Evolutionary conservation across 2,329 filamentous ascomycete genomes (phyloP), one percentile per base, ranked within the genome.

Genomic region (Ophiostoma australiae): DNA sequence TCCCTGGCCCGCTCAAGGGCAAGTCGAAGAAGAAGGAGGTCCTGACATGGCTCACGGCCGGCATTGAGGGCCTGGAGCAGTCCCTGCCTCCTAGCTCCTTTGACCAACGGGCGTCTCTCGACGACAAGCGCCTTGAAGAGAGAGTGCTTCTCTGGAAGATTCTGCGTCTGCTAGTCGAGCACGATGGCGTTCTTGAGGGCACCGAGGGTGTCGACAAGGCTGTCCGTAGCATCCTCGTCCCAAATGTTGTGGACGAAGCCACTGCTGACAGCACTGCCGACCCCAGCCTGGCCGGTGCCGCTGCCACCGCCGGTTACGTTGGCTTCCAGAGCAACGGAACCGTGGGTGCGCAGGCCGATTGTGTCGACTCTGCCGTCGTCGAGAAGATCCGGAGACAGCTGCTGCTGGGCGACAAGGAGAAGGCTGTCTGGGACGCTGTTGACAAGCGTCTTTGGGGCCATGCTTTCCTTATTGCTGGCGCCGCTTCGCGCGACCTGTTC

Each of bases 21-120:
- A 98, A 97, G 78, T 89, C 90, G 1, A 98, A 97, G 84, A 99
- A 99, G 84, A 99, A 98, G 82, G 94, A 99, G 70, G 87, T 93
- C 0, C 76, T 94, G 63, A 80, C 87, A 1, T 99, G 96, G 95
- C 83, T 99, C 65, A 86, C 85, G 4, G 83, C 86, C 72, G 92
- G 90, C 69, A 94, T 98, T 71, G 89, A 92, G 52, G 82, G 82
- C 0, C 81, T 97, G 48, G 92, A 96, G 77, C 86, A 84, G 76
- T 84, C 80, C 70, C 78, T 81, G 69, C 87, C 81, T 67, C 85
- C 81, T 75, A 81, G 80, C 41, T 81, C 80, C 20, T 84, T 85
- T 72, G 82, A 80, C 77, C 83, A 81, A 41, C 84, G 83, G 41
- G 78, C 85, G 23, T 86, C 84, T 7, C 86, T 85, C 71, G 85